Percentiles rank a stretch among this genome's conserved stretches.
phyloP scores from a whole-genome alignment of 2,329 filamentous ascomycete genomes.

The Diaporthe ilicicola region DNA sequence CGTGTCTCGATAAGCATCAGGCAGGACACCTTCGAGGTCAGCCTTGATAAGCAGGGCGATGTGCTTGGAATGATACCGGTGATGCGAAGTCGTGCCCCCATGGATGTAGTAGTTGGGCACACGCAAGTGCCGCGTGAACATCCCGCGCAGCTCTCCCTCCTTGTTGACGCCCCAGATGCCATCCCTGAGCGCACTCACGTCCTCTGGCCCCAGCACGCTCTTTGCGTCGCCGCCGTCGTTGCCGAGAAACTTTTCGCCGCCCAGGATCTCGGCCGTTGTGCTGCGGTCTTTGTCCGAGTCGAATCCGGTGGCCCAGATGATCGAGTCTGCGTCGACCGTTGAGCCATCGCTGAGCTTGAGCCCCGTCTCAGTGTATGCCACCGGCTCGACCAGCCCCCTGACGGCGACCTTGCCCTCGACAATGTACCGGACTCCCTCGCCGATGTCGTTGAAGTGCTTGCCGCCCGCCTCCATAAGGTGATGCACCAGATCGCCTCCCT shows the following conservation, averaged over 20 bases:
- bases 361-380: slow-evolving; percentile 43
- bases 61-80: slow-evolving; percentile 45
- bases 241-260: slow-evolving; percentile 34
- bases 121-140: slow-evolving; percentile 47
- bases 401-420: slow-evolving; percentile 43
- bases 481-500: slow-evolving; percentile 38
- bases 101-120: slow-evolving; percentile 47
- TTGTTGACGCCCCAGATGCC: slow-evolving; percentile 50
- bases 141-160: slow-evolving; percentile 52
- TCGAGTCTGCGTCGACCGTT: slow-evolving; percentile 44
- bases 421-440: slow-evolving; percentile 42
- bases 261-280: slow-evolving; percentile 40
- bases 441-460: slow-evolving; percentile 51
- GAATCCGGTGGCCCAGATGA: slow-evolving; percentile 53
- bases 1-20: slow-evolving; percentile 42
- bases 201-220: slow-evolving; percentile 38
- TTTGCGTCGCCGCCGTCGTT: neutral
- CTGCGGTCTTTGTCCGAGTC: slow-evolving; percentile 41
- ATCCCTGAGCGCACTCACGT: slow-evolving; percentile 45
- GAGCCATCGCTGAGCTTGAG: slow-evolving; percentile 46
- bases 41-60: slow-evolving; percentile 48
- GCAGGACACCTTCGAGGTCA: slow-evolving; percentile 44
- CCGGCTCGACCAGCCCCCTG: slow-evolving; percentile 42
- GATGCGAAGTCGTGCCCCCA: slow-evolving; percentile 44
- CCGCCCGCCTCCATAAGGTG: slow-evolving; percentile 48